Evolutionary conservation across 257 asterid species (phyloP).

Genomic region (Schizonepeta tenuifolia): DNA sequence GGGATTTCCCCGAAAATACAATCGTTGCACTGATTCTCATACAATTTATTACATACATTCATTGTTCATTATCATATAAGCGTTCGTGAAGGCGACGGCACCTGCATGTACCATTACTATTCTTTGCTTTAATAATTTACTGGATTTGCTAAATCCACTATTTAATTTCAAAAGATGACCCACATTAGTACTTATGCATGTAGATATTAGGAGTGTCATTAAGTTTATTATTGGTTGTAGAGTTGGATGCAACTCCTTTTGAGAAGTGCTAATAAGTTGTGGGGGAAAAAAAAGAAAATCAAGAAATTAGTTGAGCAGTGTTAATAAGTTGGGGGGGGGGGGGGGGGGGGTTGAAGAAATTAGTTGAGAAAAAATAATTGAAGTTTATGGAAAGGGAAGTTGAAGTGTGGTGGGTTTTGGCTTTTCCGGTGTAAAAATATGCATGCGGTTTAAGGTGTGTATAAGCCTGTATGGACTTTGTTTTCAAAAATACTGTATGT

Average conservation of each 20-base stretch:
- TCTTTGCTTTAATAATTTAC: neutral
- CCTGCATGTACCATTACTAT: constrained; percentile 30
- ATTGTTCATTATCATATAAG: constrained; percentile 36
- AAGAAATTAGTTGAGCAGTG: neutral
- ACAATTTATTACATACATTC: constrained; percentile 31
- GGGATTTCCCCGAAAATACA: constrained; percentile 38
- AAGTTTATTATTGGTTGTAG: neutral
- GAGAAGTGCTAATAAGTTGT: neutral
- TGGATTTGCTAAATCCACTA: constrained; percentile 1
- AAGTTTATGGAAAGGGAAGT: too few species aligned
- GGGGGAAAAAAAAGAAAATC: neutral
- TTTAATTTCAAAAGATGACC: neutral
- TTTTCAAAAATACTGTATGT: too few species aligned
- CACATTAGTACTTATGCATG: neutral
- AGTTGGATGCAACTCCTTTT: neutral
- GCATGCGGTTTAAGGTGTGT: neutral
- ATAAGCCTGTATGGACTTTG: too few species aligned
- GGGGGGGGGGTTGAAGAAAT: too few species aligned
- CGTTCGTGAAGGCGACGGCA: constrained; percentile 85
- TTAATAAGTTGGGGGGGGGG: too few species aligned
- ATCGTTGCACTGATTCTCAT: constrained; percentile 41
- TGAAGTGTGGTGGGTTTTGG: neutral
- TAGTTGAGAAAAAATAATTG: neutral
- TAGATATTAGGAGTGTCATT: neutral
- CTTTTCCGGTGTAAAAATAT: neutral